Evolutionary conservation across 768 basidiomycete genomes (phyloP).

Genomic region (Naganishia friedmannii): DNA sequence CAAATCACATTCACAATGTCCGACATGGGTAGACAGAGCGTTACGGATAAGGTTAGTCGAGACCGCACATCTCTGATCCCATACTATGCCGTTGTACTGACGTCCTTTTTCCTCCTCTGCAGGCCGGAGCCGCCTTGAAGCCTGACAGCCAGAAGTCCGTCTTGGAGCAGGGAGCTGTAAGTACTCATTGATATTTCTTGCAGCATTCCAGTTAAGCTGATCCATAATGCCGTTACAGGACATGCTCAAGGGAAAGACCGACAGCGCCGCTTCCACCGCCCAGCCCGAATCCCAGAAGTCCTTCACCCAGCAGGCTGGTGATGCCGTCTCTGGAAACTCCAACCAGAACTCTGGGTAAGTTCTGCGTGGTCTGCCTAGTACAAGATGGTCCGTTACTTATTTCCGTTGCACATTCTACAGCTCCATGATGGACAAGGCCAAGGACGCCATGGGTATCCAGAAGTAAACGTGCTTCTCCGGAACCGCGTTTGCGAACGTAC

Average conservation of each 20-base stretch:
- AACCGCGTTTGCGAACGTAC: neutral
- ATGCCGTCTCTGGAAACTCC: constrained; percentile 45
- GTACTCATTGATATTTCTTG: constrained; percentile 47
- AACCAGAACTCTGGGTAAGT: constrained; percentile 43
- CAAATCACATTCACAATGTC: constrained; percentile 45
- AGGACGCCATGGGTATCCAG: constrained; percentile 32
- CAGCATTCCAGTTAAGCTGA: no score
- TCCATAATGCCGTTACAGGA: constrained; percentile 23
- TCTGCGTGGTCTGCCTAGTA: neutral
- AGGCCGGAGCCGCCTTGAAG: constrained; percentile 25
- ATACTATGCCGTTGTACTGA: no score
- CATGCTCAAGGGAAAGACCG: constrained; percentile 31
- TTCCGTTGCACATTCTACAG: neutral
- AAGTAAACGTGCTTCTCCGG: neutral
- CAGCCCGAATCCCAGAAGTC: constrained; percentile 44
- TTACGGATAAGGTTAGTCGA: constrained; percentile 1
- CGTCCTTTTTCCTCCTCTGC: neutral
- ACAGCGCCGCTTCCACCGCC: constrained; percentile 42
- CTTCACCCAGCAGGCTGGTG: constrained; percentile 35
- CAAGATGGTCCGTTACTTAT: neutral
- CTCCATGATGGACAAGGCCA: constrained; percentile 42
- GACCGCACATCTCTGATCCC: constrained; percentile 27
- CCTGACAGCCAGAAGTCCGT: constrained; percentile 27
- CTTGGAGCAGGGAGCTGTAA: constrained; percentile 38
- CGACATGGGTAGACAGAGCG: constrained; percentile 46